Evolutionary conservation across 768 basidiomycete species (phyloP).

Genomic region (Termitomyces eurrhizus): DNA sequence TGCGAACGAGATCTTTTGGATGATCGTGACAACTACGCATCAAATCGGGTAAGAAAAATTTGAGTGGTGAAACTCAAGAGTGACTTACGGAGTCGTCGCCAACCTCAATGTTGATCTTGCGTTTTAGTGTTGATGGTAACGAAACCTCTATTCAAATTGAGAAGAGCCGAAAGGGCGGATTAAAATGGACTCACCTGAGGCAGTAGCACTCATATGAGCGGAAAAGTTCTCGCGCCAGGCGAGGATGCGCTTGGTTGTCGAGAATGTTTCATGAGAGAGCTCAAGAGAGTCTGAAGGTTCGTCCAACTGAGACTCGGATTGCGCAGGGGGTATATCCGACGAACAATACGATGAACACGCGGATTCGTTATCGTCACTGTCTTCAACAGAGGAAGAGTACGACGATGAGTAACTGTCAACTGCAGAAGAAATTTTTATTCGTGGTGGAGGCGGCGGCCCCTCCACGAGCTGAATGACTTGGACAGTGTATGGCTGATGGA

Average conservation of each 20-base stretch:
- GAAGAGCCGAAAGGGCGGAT: constrained; percentile 5
- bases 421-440: constrained; percentile 32
- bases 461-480: constrained; percentile 77
- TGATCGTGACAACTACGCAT: constrained; percentile 42
- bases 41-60: constrained; percentile 10
- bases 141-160: constrained; percentile 21
- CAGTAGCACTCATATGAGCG: constrained; percentile 35
- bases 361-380: constrained; percentile 38
- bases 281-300: constrained; percentile 19
- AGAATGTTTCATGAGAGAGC: constrained; percentile 42
- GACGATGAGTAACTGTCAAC: constrained; percentile 36
- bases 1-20: constrained; percentile 56
- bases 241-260: constrained; percentile 61
- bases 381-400: constrained; percentile 28
- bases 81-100: constrained; percentile 35
- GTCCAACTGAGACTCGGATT: constrained; percentile 22
- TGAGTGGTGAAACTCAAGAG: constrained; percentile 2
- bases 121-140: constrained; percentile 38
- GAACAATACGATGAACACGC: constrained; percentile 69
- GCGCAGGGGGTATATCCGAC: constrained; percentile 45
- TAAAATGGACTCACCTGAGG: constrained; percentile 33
- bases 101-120: constrained; percentile 47
- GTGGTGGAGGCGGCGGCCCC: constrained; percentile 54
- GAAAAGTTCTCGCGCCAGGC: constrained; percentile 65
- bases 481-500: constrained; percentile 45